These are phyloP conservation scores for Nannochloris sp. DNA, from an alignment of 139 green algal genomes.

Conservation along the genomic window DNA sequence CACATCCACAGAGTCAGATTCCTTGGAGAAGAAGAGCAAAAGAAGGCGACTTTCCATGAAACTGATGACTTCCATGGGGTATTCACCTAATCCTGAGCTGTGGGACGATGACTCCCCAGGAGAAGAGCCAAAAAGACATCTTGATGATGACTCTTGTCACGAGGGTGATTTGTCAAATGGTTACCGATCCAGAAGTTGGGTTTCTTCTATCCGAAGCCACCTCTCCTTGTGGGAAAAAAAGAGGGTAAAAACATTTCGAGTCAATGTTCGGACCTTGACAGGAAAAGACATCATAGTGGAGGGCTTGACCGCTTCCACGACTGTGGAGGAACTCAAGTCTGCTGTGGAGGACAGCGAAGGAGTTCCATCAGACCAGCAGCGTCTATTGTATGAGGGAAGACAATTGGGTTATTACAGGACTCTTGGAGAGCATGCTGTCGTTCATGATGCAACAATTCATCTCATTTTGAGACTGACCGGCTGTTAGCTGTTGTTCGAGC, in stretches of 20 bases:
- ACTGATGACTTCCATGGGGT: not conserved
- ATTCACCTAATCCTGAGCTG: not conserved
- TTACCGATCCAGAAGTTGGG: not conserved
- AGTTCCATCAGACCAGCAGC: not conserved
- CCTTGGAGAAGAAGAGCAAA: not conserved
- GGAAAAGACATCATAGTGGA: not conserved
- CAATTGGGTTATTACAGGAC: not conserved
- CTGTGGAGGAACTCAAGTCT: not conserved
- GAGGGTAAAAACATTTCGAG: not conserved
- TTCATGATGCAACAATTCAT: not conserved
- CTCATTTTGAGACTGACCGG: not conserved
- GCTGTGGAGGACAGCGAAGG: not conserved
- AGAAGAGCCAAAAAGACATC: not conserved
- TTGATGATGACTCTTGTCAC: not conserved
- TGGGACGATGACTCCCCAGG: not conserved
- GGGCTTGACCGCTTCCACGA: not conserved
- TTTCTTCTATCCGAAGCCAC: not conserved
- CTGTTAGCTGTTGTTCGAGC: not conserved
- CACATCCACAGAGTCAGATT: conserved; percentile 2
- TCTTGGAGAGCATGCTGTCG: not conserved
- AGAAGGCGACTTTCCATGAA: conserved; percentile 1
- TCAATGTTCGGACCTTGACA: not conserved
- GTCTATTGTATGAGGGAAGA: not conserved
- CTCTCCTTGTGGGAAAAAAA: not conserved
- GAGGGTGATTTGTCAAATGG: not conserved